Percentiles rank a stretch among this genome's conserved stretches.
Conservation (phyloP, 305 asterid genomes). For the Ajuga reptans region DNA sequence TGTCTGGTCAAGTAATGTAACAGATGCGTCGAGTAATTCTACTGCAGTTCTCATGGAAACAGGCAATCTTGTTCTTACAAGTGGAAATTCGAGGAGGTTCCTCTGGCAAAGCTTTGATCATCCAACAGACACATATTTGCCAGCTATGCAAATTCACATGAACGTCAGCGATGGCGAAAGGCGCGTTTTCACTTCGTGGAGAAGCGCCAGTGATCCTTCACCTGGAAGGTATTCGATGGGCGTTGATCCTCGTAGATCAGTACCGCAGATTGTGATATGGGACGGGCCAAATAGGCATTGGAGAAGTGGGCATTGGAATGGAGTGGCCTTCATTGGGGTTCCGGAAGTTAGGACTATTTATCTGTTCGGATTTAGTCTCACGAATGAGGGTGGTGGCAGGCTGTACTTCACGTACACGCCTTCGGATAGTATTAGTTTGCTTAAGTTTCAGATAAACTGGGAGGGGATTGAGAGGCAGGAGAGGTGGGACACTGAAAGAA, state of each 20-base stretch:
- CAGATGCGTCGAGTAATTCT: constrained; percentile 24
- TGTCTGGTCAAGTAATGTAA: constrained; percentile 40
- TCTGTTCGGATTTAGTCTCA: constrained; percentile 43
- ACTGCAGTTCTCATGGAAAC: constrained; percentile 37
- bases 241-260: constrained; percentile 50
- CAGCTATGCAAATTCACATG: constrained; percentile 40
- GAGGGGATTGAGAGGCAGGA: constrained; percentile 44
- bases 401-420: constrained; percentile 32
- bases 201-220: constrained; percentile 46
- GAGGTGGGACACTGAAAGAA: constrained; percentile 27
- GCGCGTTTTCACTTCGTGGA: constrained; percentile 52
- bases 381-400: constrained; percentile 17
- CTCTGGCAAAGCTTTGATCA: constrained; percentile 49
- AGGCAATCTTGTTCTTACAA: constrained; percentile 38
- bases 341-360: constrained; percentile 26
- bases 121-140: constrained; percentile 61
- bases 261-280: constrained; percentile 69
- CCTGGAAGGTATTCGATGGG: constrained; percentile 57
- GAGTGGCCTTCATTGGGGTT: constrained; percentile 43
- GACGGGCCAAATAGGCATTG: constrained; percentile 50
- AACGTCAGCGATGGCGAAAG: constrained; percentile 18
- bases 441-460: constrained; percentile 38
- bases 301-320: constrained; percentile 77
- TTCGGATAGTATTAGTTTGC: constrained; percentile 19
- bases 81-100: neutral